phyloP scores from a whole-genome alignment of 805 yeast species.

The Jamesozyma jinghongensis region DNA sequence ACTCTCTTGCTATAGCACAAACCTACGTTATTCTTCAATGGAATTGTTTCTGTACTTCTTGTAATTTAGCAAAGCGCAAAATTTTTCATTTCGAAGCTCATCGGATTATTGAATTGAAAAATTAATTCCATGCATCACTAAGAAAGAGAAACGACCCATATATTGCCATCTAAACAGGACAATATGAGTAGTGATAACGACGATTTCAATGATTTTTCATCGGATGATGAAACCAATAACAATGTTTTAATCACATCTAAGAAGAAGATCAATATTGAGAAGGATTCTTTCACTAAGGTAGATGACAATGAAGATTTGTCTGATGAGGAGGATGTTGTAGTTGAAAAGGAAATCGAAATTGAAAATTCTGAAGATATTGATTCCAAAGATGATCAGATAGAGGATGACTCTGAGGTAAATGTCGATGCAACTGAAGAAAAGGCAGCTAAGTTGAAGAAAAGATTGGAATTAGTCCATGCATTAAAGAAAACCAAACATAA shows the following conservation, averaged over 20 bases:
- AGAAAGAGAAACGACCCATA: no score
- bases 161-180: no score
- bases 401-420: constrained; percentile 13
- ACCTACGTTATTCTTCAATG: no score
- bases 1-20: no score
- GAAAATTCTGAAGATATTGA: constrained; percentile 5
- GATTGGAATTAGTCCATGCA: constrained; percentile 38
- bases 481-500: constrained; percentile 47
- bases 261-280: constrained; percentile 8
- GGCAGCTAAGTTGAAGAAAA: constrained; percentile 32
- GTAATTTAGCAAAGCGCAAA: background rate
- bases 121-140: background rate
- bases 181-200: background rate
- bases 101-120: background rate
- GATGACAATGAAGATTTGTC: constrained; percentile 18
- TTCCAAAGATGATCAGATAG: constrained; percentile 2
- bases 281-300: constrained; percentile 19
- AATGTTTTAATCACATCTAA: constrained; percentile 16
- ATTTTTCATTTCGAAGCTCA: background rate
- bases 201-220: constrained; percentile 25
- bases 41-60: background rate
- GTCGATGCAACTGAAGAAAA: constrained; percentile 15
- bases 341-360: constrained; percentile 4
- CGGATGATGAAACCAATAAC: constrained; percentile 23
- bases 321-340: constrained; percentile 3